Conservation (phyloP, 371 early-diverging fungal species). For the Sanchytrium tribonematis region DNA sequence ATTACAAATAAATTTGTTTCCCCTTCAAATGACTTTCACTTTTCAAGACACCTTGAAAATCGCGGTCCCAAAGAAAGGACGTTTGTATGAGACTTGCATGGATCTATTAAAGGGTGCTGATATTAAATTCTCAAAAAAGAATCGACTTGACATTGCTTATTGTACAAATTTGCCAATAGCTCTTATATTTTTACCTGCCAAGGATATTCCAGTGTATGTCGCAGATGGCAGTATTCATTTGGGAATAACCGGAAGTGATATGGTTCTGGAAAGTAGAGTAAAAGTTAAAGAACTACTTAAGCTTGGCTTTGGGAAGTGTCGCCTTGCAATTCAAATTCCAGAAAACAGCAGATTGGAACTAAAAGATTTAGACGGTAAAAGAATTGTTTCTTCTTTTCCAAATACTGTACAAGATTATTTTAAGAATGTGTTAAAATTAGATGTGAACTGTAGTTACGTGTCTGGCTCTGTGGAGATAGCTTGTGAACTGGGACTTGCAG, state of each 20-base stretch:
- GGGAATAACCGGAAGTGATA: constrained; percentile 63
- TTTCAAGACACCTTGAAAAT: neutral
- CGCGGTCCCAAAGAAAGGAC: constrained; percentile 70
- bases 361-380: constrained; percentile 53
- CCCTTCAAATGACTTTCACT: neutral
- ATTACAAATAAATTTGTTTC: neutral
- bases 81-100: constrained; percentile 61
- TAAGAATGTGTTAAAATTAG: constrained; percentile 6
- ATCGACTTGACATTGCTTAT: constrained; percentile 82
- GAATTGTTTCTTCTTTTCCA: constrained; percentile 73
- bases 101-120: constrained; percentile 56
- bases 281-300: constrained; percentile 33
- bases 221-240: constrained; percentile 77
- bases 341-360: constrained; percentile 14
- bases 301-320: constrained; percentile 72
- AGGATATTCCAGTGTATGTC: constrained; percentile 77
- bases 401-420: constrained; percentile 33
- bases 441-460: constrained; percentile 26
- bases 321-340: constrained; percentile 52
- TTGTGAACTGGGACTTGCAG: constrained; percentile 77
- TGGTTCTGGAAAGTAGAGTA: constrained; percentile 5
- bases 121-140: constrained; percentile 66
- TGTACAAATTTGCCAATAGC: constrained; percentile 68
- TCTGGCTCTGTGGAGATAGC: constrained; percentile 82
- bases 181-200: constrained; percentile 70